Base-by-base conservation (phyloP, 208 protist genomes). In the Vickermania spadyakhi region DNA sequence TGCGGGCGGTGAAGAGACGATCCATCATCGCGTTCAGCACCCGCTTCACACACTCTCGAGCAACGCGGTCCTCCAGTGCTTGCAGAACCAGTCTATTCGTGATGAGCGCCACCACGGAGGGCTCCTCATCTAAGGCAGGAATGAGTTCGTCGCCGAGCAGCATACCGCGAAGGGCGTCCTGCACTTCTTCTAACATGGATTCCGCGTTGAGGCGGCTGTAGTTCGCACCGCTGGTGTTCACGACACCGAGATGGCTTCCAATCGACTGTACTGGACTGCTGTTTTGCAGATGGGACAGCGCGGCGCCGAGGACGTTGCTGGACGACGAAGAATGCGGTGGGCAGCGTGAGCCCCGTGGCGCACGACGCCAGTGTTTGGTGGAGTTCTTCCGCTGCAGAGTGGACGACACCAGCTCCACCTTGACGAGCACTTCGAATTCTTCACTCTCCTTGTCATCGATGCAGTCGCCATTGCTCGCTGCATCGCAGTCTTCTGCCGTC, bases 121-220 rank as follows among this genome's bases (percentile, higher is more conserved):
- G 49, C 56, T 63, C 41, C 52, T 62, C 64, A 31, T 55, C 52
- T 11, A 75, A 23, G 0, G 77, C 61, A 3, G 79, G 58, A 56
- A 86, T 77, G 18, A 91, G 60, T 36, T 72, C 72, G 63, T 86
- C 72, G 58, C 68, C 68, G 41, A 59, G 56, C 59, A 86, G 52
- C 61, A 77, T 76, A 2, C 52, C 56, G 1, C 75, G 64, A 51
- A 91, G 65, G 23, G 76, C 66, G 11, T 58, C 66, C 5, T 77
- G 78, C 56, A 75, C 68, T 11, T 59, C 27, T 2, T 71, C 61
- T 42, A 86, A 58, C 13, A 73, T 75, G 28, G 54, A 52, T 42
- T 56, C 63, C 51, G 64, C 70, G n/a, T 60, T 58, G 3, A 52
- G 54, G 54, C 66, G 72, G 11, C 76, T 62, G 18, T 70, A 65